Conservation (phyloP, 352 stramenopile genomes). For the Phytopythium cucurbitacearum region DNA sequence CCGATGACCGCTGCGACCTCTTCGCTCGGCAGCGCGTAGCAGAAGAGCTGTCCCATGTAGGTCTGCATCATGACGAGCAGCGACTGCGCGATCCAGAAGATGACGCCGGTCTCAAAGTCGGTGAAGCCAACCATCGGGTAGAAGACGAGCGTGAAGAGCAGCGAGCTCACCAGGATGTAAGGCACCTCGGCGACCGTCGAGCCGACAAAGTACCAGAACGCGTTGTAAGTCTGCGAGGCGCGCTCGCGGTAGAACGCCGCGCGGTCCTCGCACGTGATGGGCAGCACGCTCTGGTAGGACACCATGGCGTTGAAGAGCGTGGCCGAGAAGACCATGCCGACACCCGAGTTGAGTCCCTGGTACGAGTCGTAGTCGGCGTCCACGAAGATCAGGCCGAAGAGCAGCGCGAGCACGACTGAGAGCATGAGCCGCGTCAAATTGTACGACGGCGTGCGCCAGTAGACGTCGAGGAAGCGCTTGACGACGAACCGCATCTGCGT, state of each 20-base stretch:
- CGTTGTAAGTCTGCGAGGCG: constrained; percentile 74
- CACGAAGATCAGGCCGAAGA: constrained; percentile 67
- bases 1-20: constrained; percentile 27
- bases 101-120: constrained; percentile 9
- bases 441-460: constrained; percentile 64
- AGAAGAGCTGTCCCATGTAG: constrained; percentile 24
- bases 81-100: constrained; percentile 20
- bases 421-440: constrained; percentile 60
- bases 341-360: constrained; percentile 22
- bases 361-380: constrained; percentile 28
- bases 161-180: constrained; percentile 17
- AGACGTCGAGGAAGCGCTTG: constrained; percentile 22
- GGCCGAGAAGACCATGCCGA: constrained; percentile 80
- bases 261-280: constrained; percentile 76
- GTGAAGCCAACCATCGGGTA: constrained; percentile 30
- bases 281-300: constrained; percentile 57
- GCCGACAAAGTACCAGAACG: constrained; percentile 44
- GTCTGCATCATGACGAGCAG: constrained; percentile 23
- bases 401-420: constrained; percentile 48
- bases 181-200: constrained; percentile 59
- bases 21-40: constrained; percentile 17
- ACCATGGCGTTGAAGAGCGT: constrained; percentile 60
- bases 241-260: constrained; percentile 84
- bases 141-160: constrained; percentile 25
- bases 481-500: constrained; percentile 27